phyloP scores from a whole-genome alignment of 768 basidiomycete genomes.

The Amanita pseudoporphyria region DNA sequence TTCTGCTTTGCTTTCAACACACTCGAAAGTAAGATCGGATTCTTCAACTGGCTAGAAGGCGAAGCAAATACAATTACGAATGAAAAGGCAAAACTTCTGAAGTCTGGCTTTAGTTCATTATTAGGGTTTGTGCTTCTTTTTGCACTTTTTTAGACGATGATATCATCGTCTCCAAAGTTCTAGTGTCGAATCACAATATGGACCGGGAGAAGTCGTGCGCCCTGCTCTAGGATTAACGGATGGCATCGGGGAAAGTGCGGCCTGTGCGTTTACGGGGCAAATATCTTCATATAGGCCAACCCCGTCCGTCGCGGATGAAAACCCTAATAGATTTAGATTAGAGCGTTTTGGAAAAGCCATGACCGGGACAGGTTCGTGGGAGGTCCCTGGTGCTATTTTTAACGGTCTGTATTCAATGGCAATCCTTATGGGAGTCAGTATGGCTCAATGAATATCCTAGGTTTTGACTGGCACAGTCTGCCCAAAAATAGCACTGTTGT shows the following conservation, averaged over 20 bases:
- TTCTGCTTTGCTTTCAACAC: constrained; percentile 65
- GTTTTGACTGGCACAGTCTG: constrained; percentile 49
- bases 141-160: not conserved
- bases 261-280: not conserved
- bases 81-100: not conserved
- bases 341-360: constrained; percentile 70
- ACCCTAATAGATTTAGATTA: constrained; percentile 42
- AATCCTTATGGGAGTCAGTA: not conserved
- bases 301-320: constrained; percentile 9
- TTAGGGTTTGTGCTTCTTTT: constrained; percentile 5
- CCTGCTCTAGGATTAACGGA: constrained; percentile 1
- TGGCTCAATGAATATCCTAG: constrained; percentile 21
- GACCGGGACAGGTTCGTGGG: constrained; percentile 66
- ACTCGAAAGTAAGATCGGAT: constrained; percentile 28
- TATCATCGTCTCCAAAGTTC: not conserved
- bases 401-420: constrained; percentile 33
- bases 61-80: constrained; percentile 16
- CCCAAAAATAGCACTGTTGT: constrained; percentile 42
- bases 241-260: not conserved
- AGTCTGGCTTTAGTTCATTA: not conserved
- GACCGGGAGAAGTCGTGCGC: constrained; percentile 3
- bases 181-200: not conserved
- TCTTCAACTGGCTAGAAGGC: constrained; percentile 71
- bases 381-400: constrained; percentile 49
- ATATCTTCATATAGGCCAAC: not conserved